These are phyloP conservation scores for Tolypocladium guangdongense DNA, from an alignment of 2,329 filamentous ascomycete species.

Conservation along the genomic window DNA sequence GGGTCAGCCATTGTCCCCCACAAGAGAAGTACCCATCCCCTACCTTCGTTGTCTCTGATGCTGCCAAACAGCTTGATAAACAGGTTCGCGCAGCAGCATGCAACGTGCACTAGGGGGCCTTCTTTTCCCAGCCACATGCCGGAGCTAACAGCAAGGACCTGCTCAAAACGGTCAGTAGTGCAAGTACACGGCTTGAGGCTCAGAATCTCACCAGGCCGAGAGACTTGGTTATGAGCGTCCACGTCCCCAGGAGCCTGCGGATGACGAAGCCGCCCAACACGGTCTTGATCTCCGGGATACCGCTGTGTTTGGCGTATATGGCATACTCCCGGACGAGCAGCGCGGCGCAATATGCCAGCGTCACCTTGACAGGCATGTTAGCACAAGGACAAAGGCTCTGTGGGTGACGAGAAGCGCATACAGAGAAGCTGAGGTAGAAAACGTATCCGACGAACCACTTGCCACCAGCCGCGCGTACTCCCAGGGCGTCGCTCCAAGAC, in stretches of 20 bases:
- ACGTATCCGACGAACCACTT: conserved; percentile 79
- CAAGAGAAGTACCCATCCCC: conserved; percentile 5
- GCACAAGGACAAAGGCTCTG: background rate
- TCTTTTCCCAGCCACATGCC: conserved; percentile 97
- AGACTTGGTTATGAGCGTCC: conserved; percentile 86
- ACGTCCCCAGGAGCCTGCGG: conserved; percentile 69
- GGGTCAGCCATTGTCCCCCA: background rate
- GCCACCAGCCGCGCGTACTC: conserved; percentile 53
- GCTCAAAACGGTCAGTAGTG: background rate
- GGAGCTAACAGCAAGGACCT: conserved; percentile 85
- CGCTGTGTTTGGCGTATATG: conserved; percentile 82
- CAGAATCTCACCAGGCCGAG: conserved; percentile 55
- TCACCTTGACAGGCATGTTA: conserved; percentile 37
- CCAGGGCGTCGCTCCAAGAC: conserved; percentile 68
- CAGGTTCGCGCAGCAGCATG: conserved; percentile 89
- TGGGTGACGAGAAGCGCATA: conserved; percentile 28
- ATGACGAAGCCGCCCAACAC: conserved; percentile 92
- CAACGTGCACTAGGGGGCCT: conserved; percentile 88
- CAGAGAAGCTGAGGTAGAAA: conserved; percentile 76
- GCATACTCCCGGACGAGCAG: conserved; percentile 76
- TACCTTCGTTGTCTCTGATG: conserved; percentile 80
- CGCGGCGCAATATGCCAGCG: conserved; percentile 69
- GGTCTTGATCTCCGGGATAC: conserved; percentile 97
- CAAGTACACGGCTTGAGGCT: too few species aligned
- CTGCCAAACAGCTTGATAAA: conserved; percentile 79